Base-by-base conservation (phyloP, 2,329 filamentous ascomycete species). In the Sclerotinia nivalis region DNA sequence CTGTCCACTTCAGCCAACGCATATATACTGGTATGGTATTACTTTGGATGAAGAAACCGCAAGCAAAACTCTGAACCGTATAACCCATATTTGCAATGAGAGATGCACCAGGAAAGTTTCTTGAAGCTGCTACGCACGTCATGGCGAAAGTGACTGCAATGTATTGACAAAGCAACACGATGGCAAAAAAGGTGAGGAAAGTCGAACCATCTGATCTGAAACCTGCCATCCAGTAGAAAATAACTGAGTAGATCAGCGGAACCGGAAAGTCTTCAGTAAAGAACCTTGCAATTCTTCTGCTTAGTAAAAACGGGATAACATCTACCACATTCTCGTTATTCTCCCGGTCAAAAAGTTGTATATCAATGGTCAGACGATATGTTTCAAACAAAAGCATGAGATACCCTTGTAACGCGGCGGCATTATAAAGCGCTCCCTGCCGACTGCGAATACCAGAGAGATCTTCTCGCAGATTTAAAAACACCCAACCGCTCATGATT, bases 191-290 rank as follows among this genome's bases (percentile, higher is more conserved):
- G 0, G 85, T 88, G 70, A 94, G 89, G 78, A 93, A 93, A 68
- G 90, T 87, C 1, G 76, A 79, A 0, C 84, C 86, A 12, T 89
- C 85, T 3, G 84, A 82, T 60, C 91, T 87, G 74, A 93, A 92
- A 0, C 90, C 91, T 9, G 88, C 87, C 89, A 93, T 93, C 78
- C 92, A 93, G 78, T 93, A 94, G 76, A 89, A 89, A 10, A 93
- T 89, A 2, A 88, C 80, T 8, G 88, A 88, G 76, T 90, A 93
- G 4, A 93, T 77, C 22, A 93, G 84, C 0, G 91, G 91, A 1
- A 93, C 90, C 0, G 90, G 89, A 0, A 93, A 76, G 75, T 93
- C 91, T 76, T 94, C 91, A 0, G 90, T 87, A 1, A 89, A 83
- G 31, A 93, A 80, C 8, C 90, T 85, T 0, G 91, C 90, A 7